A percentile compares a stretch with the other conserved stretches of the same genome.
Evolutionary conservation across 2,329 filamentous ascomycete genomes (phyloP).

Genomic region (Sclerotinia spermophila): DNA sequence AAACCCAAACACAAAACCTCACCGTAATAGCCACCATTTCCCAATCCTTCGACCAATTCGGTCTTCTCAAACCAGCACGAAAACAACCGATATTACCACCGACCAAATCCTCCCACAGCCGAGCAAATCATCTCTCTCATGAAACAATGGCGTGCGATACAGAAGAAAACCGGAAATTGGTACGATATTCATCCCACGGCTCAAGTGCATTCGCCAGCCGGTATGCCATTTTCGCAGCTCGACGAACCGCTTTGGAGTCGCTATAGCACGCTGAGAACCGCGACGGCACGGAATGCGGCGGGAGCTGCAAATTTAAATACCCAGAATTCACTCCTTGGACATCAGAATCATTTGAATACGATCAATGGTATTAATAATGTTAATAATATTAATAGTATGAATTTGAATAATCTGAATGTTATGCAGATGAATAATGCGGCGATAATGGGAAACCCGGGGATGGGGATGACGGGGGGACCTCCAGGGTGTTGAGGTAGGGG

Average conservation of each 20-base stretch:
- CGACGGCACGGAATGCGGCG: background rate
- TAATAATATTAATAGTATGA: too few species aligned
- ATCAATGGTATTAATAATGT: slow-evolving; percentile 12
- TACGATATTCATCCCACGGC: background rate
- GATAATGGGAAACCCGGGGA: slow-evolving; percentile 1
- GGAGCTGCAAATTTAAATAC: background rate
- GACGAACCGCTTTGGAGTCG: slow-evolving; percentile 5
- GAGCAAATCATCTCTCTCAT: slow-evolving; percentile 4
- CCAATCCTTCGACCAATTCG: slow-evolving; percentile 10
- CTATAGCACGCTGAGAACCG: background rate
- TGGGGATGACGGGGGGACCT: background rate
- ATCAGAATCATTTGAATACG: too few species aligned
- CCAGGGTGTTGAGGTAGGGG: background rate
- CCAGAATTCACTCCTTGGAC: too few species aligned
- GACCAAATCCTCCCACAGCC: too few species aligned
- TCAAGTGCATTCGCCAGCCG: background rate
- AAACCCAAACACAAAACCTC: slow-evolving; percentile 7
- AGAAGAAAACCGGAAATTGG: background rate
- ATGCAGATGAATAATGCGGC: slow-evolving; percentile 13
- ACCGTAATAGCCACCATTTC: slow-evolving; percentile 3
- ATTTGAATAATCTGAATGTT: slow-evolving; percentile 1
- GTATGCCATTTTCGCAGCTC: background rate
- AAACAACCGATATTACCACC: slow-evolving; percentile 11
- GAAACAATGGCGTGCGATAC: background rate
- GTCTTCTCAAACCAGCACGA: slow-evolving; percentile 14